Evolutionary conservation across 352 stramenopile genomes (phyloP).

Genomic region (Albugo candida): DNA sequence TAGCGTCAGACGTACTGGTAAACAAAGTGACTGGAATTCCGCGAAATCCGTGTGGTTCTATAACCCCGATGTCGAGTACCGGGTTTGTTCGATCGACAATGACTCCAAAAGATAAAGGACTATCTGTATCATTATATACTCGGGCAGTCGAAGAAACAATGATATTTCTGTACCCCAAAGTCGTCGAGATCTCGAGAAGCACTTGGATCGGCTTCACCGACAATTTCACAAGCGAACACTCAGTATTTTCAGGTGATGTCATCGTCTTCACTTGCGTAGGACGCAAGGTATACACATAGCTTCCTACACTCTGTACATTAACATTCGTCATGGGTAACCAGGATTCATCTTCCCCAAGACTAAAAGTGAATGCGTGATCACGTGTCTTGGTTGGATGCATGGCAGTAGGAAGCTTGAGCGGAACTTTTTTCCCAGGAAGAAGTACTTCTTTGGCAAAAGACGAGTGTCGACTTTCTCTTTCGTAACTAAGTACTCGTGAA

Average conservation of each 20-base stretch:
- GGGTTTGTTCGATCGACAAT: constrained; percentile 34
- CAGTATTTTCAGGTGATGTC: too few relatives aligned
- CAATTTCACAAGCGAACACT: too few relatives aligned
- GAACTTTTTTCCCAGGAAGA: constrained; percentile 27
- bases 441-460: constrained; percentile 13
- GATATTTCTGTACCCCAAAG: constrained; percentile 49
- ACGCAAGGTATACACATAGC: constrained; percentile 55
- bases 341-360: constrained; percentile 27
- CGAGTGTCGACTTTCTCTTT: too few relatives aligned
- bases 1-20: constrained; percentile 1
- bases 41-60: constrained; percentile 36
- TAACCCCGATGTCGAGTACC: constrained; percentile 31
- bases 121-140: constrained; percentile 52
- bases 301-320: constrained; percentile 49
- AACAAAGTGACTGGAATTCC: constrained; percentile 40
- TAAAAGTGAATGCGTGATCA: constrained; percentile 61
- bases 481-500: too few relatives aligned
- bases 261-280: constrained; percentile 4
- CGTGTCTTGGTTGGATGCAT: constrained; percentile 45
- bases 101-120: constrained; percentile 34
- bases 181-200: constrained; percentile 50
- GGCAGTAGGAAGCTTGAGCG: constrained; percentile 43
- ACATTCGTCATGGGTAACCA: constrained; percentile 65
- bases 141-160: constrained; percentile 61
- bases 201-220: constrained; percentile 19